phyloP scores from a whole-genome alignment of 75 land plant genomes.

The Pinus albicaulis region DNA sequence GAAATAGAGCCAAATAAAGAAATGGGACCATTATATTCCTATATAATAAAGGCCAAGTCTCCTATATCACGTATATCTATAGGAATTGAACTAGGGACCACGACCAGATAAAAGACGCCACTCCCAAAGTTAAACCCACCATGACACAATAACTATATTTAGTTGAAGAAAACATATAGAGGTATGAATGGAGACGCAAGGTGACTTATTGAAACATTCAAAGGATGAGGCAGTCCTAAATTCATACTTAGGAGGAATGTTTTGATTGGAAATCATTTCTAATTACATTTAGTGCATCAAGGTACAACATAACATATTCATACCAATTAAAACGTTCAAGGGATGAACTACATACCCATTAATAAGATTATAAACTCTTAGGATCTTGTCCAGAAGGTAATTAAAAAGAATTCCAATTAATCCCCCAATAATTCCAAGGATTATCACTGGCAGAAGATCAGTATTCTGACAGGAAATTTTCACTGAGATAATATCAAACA shows the following conservation, averaged over 20 bases:
- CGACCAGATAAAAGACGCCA: neutral
- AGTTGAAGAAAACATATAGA: neutral
- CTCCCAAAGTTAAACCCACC: neutral
- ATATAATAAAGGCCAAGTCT: neutral
- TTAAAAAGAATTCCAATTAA: constrained; percentile 67
- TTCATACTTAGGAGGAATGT: neutral
- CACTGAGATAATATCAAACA: constrained; percentile 53
- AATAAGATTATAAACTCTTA: constrained; percentile 36
- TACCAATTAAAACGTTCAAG: neutral
- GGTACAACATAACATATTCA: neutral
- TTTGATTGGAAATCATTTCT: neutral
- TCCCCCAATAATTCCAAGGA: constrained; percentile 69
- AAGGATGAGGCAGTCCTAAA: neutral
- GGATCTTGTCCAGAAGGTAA: constrained; percentile 42
- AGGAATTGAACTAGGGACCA: neutral
- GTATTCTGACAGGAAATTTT: constrained; percentile 23
- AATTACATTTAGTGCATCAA: too few species aligned
- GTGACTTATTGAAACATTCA: neutral
- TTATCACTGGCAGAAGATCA: constrained; percentile 56
- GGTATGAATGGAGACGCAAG: neutral
- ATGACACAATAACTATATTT: neutral
- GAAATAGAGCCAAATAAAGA: neutral
- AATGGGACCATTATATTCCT: neutral
- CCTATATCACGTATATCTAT: neutral
- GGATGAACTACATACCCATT: constrained; percentile 32